Evolutionary conservation across 441 rosid species (phyloP), one percentile per base, ranked within the genome.

Genomic region (Gossypium gossypioides): DNA sequence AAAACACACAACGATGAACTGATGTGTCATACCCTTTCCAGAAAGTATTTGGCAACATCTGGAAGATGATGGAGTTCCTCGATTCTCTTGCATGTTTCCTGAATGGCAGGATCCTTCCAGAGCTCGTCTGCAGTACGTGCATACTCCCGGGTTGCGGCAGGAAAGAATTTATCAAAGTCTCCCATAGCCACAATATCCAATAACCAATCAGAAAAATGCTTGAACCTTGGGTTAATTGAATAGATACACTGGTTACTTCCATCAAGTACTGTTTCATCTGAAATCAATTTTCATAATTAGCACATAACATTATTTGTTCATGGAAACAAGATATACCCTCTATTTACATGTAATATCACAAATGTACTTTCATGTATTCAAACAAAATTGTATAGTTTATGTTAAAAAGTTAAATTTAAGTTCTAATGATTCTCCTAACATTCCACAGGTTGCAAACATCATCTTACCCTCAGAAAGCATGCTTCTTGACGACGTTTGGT

Each of bases 141-240:
- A 50, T 84, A 84, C 64, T 84, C 86, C 40, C 86, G 86, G 19
- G 86, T 81, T 51, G 86, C 86, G 4, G 86, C 86, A 48, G 86
- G 86, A 71, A 84, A 84, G 77, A 84, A 84, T n/a, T 83, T 80
- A 71, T 84, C 84, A 72, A 84, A 74, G 71, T 79, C 81, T 68
- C 86, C 86, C n/a, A 75, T 79, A 27, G 86, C 86, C 76, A 81
- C 77, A 13, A 84, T 81, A 55, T 81, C 84, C 77, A 84, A 78
- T 52, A 84, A 73, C 86, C 86, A 84, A 77, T 84, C 85, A 24
- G 86, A 81, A 74, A 84, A 84, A 74, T 77, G 82, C 74, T 79
- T 84, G 62, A 84, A 72, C 75, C 81, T 81, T 42, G 73, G 75
- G 73, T 81, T 77, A 21, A 84, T 77, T 54, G 84, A 79, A 76